A percentile compares a stretch with the other conserved stretches of the same genome.
phyloP scores from a whole-genome alignment of 106 monocot genomes.

The Allium cepa region DNA sequence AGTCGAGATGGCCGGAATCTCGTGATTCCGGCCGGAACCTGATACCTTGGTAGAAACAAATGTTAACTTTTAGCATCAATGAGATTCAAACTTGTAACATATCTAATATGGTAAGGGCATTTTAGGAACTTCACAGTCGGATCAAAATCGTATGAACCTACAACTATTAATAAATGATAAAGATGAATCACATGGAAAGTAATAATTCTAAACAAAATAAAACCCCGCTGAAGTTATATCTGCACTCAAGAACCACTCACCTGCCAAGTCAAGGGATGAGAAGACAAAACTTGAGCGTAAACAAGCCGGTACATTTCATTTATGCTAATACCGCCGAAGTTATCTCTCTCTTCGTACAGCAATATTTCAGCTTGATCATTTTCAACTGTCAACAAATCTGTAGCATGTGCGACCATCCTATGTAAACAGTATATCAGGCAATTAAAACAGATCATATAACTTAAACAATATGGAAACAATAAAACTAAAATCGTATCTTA shows the following conservation, averaged over 20 bases:
- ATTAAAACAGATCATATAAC: too few relatives aligned
- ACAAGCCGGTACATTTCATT: constrained; percentile 78
- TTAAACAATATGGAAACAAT: too few relatives aligned
- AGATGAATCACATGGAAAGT: neutral
- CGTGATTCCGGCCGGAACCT: too few relatives aligned
- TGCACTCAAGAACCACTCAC: constrained; percentile 10
- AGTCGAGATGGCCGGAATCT: too few relatives aligned
- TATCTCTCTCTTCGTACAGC: constrained; percentile 77
- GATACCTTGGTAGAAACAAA: too few relatives aligned
- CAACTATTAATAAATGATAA: too few relatives aligned
- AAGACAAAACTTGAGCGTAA: constrained; percentile 89
- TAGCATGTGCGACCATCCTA: constrained; percentile 91
- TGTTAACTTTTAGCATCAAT: too few relatives aligned
- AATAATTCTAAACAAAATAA: neutral
- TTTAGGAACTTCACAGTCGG: too few relatives aligned
- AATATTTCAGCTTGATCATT: constrained; percentile 60
- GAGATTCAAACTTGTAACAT: too few relatives aligned
- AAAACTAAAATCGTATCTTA: constrained; percentile 12
- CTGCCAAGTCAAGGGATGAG: constrained; percentile 91
- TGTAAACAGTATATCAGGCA: neutral
- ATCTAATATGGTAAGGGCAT: too few relatives aligned
- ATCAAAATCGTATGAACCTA: too few relatives aligned
- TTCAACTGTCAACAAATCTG: constrained; percentile 63
- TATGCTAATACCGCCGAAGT: constrained; percentile 84
- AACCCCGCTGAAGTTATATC: neutral